Evolutionary conservation across 2,329 filamentous ascomycete species (phyloP).

Genomic region (Hypoxylon sp.): DNA sequence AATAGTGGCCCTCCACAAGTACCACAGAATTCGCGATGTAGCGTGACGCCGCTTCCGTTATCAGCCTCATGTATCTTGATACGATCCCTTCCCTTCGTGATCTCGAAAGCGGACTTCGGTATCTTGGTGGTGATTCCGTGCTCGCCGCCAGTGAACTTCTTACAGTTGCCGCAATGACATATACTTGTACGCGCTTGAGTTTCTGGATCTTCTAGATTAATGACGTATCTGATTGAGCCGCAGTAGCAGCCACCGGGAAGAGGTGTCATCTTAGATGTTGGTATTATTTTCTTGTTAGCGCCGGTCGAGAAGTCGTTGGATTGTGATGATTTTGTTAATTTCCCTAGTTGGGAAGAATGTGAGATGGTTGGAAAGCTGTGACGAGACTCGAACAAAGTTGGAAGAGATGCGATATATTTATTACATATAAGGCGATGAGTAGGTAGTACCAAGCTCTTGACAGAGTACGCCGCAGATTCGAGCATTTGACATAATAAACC

Average conservation of each 20-base stretch:
- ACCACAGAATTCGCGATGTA: slow-evolving; percentile 68
- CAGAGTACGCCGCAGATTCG: slow-evolving; percentile 5
- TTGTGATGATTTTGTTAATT: neutral
- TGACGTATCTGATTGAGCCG: slow-evolving; percentile 61
- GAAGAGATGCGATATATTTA: neutral
- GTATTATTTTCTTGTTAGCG: neutral
- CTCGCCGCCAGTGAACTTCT: slow-evolving; percentile 67
- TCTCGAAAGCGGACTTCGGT: slow-evolving; percentile 59
- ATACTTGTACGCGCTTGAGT: slow-evolving; percentile 64
- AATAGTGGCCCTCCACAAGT: slow-evolving; percentile 66
- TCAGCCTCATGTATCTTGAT: slow-evolving; percentile 64
- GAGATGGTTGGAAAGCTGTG: neutral
- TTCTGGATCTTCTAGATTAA: slow-evolving; percentile 60
- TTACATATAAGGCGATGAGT: neutral
- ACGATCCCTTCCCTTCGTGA: slow-evolving; percentile 55
- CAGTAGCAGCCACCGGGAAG: slow-evolving; percentile 62
- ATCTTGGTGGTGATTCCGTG: slow-evolving; percentile 68
- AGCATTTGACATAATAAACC: slow-evolving; percentile 6
- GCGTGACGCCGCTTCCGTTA: slow-evolving; percentile 63
- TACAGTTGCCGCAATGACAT: slow-evolving; percentile 69
- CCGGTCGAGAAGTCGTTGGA: neutral
- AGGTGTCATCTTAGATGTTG: slow-evolving; percentile 41
- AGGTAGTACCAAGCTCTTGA: slow-evolving; percentile 6
- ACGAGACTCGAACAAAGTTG: neutral
- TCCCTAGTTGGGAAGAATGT: neutral